Percentiles rank a stretch among this genome's conserved stretches.
phyloP scores from a whole-genome alignment of 495 filamentous ascomycete species.

The Pseudevernia furfuracea region DNA sequence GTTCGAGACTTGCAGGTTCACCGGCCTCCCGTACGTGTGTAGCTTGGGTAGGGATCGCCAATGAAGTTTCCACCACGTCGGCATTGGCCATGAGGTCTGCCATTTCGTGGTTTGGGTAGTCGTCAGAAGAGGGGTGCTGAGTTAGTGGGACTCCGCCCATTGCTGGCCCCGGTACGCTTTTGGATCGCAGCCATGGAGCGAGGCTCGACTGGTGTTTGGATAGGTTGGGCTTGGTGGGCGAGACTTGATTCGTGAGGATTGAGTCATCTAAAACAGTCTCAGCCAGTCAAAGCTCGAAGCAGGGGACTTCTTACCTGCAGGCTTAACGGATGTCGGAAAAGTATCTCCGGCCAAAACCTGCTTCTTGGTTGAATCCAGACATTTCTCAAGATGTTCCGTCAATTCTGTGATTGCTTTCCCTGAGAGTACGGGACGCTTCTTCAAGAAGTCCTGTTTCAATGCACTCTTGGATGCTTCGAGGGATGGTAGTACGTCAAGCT shows the following conservation, averaged over 20 bases:
- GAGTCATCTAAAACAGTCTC: background rate
- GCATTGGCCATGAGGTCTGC: background rate
- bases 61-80: background rate
- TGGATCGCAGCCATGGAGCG: constrained; percentile 12
- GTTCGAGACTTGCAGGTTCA: background rate
- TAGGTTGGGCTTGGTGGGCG: background rate
- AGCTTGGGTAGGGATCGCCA: background rate
- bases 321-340: background rate
- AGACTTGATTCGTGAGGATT: background rate
- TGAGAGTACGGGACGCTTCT: constrained; percentile 5
- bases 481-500: constrained; percentile 21
- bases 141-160: background rate
- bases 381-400: constrained; percentile 6
- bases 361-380: constrained; percentile 4
- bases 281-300: background rate
- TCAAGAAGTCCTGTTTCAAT: constrained; percentile 17
- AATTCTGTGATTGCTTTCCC: constrained; percentile 8
- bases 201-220: constrained; percentile 7
- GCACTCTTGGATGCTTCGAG: background rate
- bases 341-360: constrained; percentile 11
- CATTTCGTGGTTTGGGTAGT: constrained; percentile 11
- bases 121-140: constrained; percentile 14
- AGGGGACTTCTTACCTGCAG: background rate
- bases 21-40: background rate
- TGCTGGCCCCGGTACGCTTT: constrained; percentile 12